phyloP scores from a whole-genome alignment of 106 monocot species.

The Dendrobium nobile region DNA sequence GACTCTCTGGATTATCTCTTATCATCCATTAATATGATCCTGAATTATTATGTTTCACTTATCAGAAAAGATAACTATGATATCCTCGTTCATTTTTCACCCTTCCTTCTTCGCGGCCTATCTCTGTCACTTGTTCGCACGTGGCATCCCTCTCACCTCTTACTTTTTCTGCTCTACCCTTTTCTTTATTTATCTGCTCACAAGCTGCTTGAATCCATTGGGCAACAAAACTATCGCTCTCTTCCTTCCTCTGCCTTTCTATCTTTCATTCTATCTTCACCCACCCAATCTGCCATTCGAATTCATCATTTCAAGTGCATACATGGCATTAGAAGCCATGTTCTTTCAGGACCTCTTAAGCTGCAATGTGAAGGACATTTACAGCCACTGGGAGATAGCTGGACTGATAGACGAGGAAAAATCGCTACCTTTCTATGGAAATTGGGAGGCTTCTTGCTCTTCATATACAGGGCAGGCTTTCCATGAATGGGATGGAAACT shows the following conservation, averaged over 20 bases:
- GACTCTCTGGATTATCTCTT: too few species aligned
- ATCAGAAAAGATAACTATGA: too few species aligned
- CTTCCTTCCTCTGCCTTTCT: background rate
- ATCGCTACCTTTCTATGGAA: background rate
- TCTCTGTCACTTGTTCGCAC: background rate
- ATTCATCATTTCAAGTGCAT: background rate
- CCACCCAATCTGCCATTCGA: background rate
- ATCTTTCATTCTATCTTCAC: background rate
- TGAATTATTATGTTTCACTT: too few species aligned
- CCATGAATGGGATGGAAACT: background rate
- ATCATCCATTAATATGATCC: too few species aligned
- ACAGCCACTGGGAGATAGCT: background rate
- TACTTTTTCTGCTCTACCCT: background rate
- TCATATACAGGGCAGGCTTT: background rate
- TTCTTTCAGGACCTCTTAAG: slow-evolving; percentile 12
- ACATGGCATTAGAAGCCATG: slow-evolving; percentile 23
- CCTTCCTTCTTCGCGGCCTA: background rate
- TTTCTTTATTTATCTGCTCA: background rate
- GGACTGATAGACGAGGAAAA: background rate
- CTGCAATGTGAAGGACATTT: slow-evolving; percentile 12
- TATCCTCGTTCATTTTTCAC: too few species aligned
- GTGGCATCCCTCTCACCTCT: background rate
- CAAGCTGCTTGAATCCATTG: background rate
- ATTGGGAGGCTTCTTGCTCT: slow-evolving; percentile 2
- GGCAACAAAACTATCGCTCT: too few species aligned